These are phyloP conservation scores for Trametes villosa DNA, from an alignment of 768 basidiomycete genomes.

Conservation along the genomic window DNA sequence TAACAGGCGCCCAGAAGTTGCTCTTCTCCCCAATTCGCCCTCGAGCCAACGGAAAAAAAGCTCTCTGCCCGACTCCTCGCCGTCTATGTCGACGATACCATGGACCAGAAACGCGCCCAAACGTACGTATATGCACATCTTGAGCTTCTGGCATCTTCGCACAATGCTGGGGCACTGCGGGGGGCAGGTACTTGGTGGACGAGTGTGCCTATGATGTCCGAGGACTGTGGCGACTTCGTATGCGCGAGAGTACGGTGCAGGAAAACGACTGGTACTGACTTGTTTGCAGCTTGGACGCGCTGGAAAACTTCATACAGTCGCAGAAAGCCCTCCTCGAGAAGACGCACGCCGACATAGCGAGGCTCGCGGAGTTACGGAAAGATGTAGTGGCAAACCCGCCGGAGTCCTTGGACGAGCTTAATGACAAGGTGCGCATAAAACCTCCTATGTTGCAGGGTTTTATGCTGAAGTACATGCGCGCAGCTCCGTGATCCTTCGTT, in stretches of 20 bases:
- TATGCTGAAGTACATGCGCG: background rate
- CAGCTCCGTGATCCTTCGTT: slow-evolving; percentile 40
- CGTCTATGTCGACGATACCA: slow-evolving; percentile 16
- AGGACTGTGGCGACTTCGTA: background rate
- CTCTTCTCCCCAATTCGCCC: background rate
- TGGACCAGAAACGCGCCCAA: slow-evolving; percentile 19
- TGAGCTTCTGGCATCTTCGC: background rate
- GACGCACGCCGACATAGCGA: slow-evolving; percentile 65
- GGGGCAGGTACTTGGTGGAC: background rate
- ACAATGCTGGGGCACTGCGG: no score
- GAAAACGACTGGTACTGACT: background rate
- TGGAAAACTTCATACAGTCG: slow-evolving; percentile 64
- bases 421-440: slow-evolving; percentile 38
- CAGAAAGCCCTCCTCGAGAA: slow-evolving; percentile 63
- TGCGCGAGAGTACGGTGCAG: background rate
- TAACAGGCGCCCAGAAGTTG: background rate
- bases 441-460: background rate
- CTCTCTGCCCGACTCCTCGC: background rate
- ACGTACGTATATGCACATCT: background rate
- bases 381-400: slow-evolving; percentile 42
- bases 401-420: slow-evolving; percentile 37
- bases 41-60: background rate
- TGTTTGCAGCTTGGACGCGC: slow-evolving; percentile 57
- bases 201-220: background rate
- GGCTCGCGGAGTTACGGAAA: slow-evolving; percentile 50